These are phyloP conservation scores for Phytomonas sp. DNA, from an alignment of 208 protist genomes.

Conservation along the genomic window DNA sequence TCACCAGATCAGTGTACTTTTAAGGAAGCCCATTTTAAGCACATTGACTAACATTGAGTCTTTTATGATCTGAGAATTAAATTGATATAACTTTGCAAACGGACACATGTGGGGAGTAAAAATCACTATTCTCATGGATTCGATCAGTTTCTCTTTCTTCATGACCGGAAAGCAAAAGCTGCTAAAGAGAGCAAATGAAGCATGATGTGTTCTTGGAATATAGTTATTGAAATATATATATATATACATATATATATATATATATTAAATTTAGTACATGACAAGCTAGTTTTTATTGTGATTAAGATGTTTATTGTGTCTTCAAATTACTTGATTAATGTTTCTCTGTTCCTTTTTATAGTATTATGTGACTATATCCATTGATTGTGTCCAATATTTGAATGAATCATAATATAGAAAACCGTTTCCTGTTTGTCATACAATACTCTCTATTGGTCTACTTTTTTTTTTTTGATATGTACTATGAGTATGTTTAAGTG, in stretches of 20 bases:
- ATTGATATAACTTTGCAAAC: not conserved
- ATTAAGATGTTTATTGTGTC: constrained; percentile 3
- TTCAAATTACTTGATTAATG: constrained; percentile 3
- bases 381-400: not conserved
- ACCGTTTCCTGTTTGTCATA: not conserved
- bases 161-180: not conserved
- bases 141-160: not conserved
- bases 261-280: not conserved
- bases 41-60: not conserved
- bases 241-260: constrained; percentile 21
- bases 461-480: constrained; percentile 3
- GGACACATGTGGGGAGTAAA: not conserved
- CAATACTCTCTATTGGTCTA: constrained; percentile 6
- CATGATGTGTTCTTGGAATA: not conserved
- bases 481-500: not conserved
- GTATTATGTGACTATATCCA: constrained; percentile 2
- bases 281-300: constrained; percentile 4
- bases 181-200: not conserved
- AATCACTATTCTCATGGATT: not conserved
- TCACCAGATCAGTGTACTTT: not conserved
- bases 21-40: not conserved
- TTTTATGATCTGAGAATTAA: not conserved
- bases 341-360: constrained; percentile 3
- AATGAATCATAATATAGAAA: not conserved
- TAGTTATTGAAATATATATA: constrained; percentile 13